These are phyloP conservation scores for Mycena indigotica DNA, from an alignment of 768 basidiomycete genomes.

Conservation along the genomic window DNA sequence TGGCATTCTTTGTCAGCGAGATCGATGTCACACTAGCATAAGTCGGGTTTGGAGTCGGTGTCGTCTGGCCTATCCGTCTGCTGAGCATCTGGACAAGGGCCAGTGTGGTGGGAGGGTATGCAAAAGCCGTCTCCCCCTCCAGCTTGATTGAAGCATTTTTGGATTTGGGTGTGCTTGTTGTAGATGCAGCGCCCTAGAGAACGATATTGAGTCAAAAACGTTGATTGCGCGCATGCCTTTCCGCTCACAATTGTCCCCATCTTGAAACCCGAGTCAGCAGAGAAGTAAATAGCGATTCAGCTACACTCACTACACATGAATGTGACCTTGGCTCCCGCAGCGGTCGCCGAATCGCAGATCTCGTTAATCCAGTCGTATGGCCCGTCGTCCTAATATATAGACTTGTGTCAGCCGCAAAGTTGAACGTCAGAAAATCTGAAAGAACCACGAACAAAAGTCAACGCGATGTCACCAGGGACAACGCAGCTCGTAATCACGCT, in stretches of 20 bases:
- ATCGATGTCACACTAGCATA: no score
- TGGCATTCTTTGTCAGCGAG: no score
- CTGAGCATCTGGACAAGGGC: no score
- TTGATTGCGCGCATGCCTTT: not conserved
- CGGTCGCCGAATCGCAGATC: not conserved
- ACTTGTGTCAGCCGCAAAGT: not conserved
- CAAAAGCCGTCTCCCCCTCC: not conserved
- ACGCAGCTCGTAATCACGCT: not conserved
- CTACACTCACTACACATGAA: slow-evolving; percentile 12
- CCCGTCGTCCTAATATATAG: slow-evolving; percentile 9
- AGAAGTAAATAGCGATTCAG: no score
- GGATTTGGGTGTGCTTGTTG: slow-evolving; percentile 26
- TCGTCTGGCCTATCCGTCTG: no score
- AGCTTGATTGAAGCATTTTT: slow-evolving; percentile 23
- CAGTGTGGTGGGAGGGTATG: not conserved
- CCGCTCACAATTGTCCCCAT: no score
- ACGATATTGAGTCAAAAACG: not conserved
- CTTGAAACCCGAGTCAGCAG: no score
- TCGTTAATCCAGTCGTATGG: not conserved
- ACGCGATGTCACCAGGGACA: not conserved
- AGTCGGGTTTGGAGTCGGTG: no score
- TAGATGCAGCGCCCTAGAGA: slow-evolving; percentile 37
- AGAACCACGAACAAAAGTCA: slow-evolving; percentile 11
- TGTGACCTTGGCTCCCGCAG: not conserved
- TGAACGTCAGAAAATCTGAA: no score